Evolutionary conservation across 2,329 filamentous ascomycete genomes (phyloP).

Genomic region (Dendrostoma leiphaemia): DNA sequence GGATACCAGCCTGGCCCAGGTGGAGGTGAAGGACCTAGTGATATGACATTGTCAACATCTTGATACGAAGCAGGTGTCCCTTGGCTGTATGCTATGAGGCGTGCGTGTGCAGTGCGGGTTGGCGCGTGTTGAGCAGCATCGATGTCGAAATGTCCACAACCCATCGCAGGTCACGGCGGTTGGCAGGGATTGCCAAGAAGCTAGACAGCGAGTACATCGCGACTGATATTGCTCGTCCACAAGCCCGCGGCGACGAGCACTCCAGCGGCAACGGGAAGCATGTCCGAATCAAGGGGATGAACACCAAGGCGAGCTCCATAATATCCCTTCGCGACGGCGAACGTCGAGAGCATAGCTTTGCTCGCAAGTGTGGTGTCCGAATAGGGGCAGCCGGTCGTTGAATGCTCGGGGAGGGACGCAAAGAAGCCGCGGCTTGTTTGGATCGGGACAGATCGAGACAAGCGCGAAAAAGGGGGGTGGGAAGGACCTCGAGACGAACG

Average conservation of each 20-base stretch:
- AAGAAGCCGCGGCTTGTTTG: constrained; percentile 3
- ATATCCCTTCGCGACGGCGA: not conserved
- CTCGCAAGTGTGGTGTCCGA: constrained; percentile 5
- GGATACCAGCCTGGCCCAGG: constrained; percentile 67
- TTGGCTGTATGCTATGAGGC: not conserved
- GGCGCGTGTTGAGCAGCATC: not conserved
- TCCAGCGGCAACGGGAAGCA: too few relatives aligned
- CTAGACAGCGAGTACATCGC: not conserved
- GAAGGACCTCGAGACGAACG: not conserved
- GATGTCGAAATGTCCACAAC: not conserved
- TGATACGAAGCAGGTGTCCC: not conserved
- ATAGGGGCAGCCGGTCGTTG: constrained; percentile 11
- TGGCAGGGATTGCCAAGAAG: too few relatives aligned
- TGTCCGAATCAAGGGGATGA: not conserved
- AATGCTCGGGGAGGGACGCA: not conserved
- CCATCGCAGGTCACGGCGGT: not conserved
- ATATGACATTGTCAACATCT: constrained; percentile 12
- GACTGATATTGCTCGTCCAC: not conserved
- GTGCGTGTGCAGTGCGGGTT: not conserved
- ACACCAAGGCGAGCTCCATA: too few relatives aligned
- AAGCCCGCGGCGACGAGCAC: not conserved
- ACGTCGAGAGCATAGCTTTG: constrained; percentile 1
- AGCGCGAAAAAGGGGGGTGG: not conserved
- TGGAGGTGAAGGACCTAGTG: constrained; percentile 65
- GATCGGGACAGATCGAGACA: constrained; percentile 4